A percentile compares a stretch with the other conserved stretches of the same genome.
Evolutionary conservation across 2,329 filamentous ascomycete genomes (phyloP).

Genomic region (Biscogniauxia marginata): DNA sequence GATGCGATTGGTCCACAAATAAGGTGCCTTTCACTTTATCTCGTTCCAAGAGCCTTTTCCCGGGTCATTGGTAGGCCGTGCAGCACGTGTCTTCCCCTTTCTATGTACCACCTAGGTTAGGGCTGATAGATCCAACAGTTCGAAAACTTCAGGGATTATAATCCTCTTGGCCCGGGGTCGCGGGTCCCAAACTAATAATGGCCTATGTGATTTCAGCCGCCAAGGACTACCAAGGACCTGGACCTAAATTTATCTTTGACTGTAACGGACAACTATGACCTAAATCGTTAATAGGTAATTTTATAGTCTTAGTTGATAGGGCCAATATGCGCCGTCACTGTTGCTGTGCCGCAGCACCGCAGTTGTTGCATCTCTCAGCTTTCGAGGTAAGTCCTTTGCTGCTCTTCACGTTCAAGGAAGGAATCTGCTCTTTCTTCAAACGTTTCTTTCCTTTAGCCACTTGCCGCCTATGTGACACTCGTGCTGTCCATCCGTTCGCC

Average conservation of each 20-base stretch:
- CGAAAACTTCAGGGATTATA: neutral
- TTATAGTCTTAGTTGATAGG: neutral
- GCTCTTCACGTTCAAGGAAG: neutral
- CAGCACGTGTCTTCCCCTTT: neutral
- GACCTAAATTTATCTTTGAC: neutral
- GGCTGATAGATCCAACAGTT: neutral
- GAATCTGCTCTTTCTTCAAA: neutral
- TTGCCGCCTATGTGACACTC: neutral
- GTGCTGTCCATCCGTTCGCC: neutral
- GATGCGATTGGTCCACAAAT: neutral
- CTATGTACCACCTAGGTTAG: neutral
- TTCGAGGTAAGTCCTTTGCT: neutral
- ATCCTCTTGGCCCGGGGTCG: neutral
- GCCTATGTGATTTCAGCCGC: neutral
- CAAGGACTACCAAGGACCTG: neutral
- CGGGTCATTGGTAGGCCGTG: neutral
- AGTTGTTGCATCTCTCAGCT: slow-evolving; percentile 2
- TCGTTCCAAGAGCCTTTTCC: neutral
- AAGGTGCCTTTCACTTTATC: neutral
- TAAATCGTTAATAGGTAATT: neutral
- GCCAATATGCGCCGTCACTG: neutral
- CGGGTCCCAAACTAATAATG: neutral
- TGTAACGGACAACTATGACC: neutral
- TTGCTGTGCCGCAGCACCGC: slow-evolving; percentile 13
- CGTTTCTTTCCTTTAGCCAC: neutral